Conservation (phyloP, 140 eudicot species). For the Ambrosia hybrid region DNA sequence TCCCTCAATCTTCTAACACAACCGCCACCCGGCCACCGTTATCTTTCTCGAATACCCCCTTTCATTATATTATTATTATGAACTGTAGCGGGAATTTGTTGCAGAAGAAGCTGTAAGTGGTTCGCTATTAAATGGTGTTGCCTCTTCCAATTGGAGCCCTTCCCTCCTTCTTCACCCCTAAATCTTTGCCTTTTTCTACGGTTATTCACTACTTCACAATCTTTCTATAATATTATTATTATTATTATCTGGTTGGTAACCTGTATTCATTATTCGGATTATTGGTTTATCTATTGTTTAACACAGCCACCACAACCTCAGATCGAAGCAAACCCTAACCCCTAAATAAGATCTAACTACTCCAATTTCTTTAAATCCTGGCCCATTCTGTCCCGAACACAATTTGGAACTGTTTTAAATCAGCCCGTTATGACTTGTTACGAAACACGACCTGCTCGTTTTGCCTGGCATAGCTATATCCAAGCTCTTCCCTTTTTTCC, state of each 20-base stretch:
- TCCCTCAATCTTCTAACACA: too few species aligned
- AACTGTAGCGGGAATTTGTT: conserved; percentile 7
- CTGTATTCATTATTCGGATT: background rate
- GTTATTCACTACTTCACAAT: conserved; percentile 10
- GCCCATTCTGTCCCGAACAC: too few species aligned
- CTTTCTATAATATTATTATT: background rate
- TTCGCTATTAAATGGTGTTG: conserved; percentile 10
- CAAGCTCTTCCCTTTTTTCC: too few species aligned
- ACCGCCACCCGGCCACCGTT: too few species aligned
- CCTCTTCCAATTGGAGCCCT: conserved; percentile 1
- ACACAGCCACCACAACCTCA: too few species aligned
- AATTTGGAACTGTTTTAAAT: too few species aligned
- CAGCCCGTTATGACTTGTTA: too few species aligned
- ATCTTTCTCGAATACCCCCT: background rate
- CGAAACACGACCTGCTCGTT: too few species aligned
- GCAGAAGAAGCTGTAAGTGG: background rate
- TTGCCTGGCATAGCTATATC: too few species aligned
- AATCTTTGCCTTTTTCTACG: background rate
- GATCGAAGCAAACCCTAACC: too few species aligned
- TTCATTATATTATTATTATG: background rate
- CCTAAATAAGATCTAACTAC: too few species aligned
- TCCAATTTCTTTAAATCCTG: too few species aligned
- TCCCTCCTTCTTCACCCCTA: conserved; percentile 6
- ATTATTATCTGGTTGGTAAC: conserved; percentile 44
- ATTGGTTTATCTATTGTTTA: background rate